phyloP scores from a whole-genome alignment of 805 yeast genomes.

The Metschnikowia lochheadii region DNA sequence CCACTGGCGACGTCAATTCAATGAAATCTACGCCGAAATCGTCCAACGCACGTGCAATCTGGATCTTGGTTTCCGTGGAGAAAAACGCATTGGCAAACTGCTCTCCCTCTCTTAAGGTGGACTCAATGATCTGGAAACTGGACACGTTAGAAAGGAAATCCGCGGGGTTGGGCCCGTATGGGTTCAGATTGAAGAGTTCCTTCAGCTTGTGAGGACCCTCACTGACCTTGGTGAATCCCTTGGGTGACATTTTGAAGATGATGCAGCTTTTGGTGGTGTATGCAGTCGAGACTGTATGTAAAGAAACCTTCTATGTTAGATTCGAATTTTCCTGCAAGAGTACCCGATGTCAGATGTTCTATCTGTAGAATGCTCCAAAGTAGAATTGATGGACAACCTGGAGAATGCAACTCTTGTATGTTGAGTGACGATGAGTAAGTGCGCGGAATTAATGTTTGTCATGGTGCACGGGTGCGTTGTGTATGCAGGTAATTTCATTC shows the following conservation, averaged over 20 bases:
- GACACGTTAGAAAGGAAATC: constrained; percentile 88
- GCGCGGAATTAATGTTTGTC: not conserved
- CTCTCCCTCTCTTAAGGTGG: constrained; percentile 97
- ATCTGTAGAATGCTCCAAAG: too few species aligned
- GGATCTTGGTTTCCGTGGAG: constrained; percentile 89
- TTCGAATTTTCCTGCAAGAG: too few species aligned
- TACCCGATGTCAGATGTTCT: too few species aligned
- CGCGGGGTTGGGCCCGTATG: constrained; percentile 94
- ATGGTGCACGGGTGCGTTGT: not conserved
- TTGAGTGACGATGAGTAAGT: not conserved
- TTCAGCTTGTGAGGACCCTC: constrained; percentile 30
- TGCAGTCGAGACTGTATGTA: not conserved
- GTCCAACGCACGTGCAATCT: constrained; percentile 94
- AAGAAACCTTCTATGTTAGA: too few species aligned
- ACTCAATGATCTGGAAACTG: constrained; percentile 87
- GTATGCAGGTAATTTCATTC: not conserved
- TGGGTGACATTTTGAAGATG: constrained; percentile 24
- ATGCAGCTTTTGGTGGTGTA: not conserved
- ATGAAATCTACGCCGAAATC: constrained; percentile 98
- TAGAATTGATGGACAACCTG: not conserved
- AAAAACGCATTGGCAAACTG: constrained; percentile 98
- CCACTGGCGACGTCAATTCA: constrained; percentile 96
- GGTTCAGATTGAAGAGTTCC: constrained; percentile 44
- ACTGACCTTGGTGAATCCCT: constrained; percentile 34
- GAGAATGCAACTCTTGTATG: not conserved